phyloP scores from a whole-genome alignment of 352 stramenopile species.

The Pythium utonaiense region DNA sequence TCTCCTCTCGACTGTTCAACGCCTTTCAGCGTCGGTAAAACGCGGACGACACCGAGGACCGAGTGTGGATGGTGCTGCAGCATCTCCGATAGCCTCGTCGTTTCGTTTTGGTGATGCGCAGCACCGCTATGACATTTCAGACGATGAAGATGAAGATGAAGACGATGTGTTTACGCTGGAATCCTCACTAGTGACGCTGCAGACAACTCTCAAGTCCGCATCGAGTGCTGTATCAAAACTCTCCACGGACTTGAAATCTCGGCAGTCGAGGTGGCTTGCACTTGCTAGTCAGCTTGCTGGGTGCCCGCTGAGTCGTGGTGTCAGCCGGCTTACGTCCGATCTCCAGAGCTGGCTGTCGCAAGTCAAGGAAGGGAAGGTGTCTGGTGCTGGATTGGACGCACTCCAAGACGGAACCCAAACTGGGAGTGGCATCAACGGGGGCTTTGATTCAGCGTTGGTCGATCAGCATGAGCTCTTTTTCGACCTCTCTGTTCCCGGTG shows the following conservation, averaged over 20 bases:
- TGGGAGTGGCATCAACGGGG: not conserved
- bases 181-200: constrained; percentile 15
- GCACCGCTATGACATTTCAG: not conserved
- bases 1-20: constrained; percentile 33
- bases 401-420: not conserved
- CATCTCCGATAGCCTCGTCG: not conserved
- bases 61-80: not conserved
- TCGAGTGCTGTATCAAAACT: constrained; percentile 22
- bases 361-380: constrained; percentile 77
- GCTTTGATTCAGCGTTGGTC: not conserved
- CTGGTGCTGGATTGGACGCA: constrained; percentile 57
- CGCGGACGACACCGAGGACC: not conserved
- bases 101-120: not conserved
- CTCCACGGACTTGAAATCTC: constrained; percentile 29
- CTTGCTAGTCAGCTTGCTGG: constrained; percentile 64
- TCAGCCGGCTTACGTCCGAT: constrained; percentile 37
- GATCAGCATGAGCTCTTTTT: constrained; percentile 29
- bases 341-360: constrained; percentile 74
- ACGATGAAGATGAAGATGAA: constrained; percentile 19
- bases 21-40: constrained; percentile 24
- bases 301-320: constrained; percentile 40
- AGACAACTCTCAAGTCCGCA: constrained; percentile 22
- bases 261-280: constrained; percentile 65
- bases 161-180: constrained; percentile 22
- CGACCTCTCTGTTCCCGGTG: not conserved